These are phyloP conservation scores for Sarocladiaceae sp. DNA, from an alignment of 2,329 filamentous ascomycete genomes.

Conservation along the genomic window DNA sequence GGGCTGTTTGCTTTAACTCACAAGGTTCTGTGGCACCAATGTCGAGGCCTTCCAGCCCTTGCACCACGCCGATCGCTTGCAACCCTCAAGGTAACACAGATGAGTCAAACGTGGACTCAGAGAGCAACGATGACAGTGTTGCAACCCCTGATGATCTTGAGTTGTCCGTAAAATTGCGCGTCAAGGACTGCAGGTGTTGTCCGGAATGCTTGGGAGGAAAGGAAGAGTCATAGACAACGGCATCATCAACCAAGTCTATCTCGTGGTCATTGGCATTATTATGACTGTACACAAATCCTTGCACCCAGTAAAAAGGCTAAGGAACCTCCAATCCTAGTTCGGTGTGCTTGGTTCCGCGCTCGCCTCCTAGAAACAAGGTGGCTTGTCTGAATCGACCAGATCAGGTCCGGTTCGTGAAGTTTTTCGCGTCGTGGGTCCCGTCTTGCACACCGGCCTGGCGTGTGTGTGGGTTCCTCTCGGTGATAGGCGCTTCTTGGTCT, in stretches of 20 bases:
- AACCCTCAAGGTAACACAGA: neutral
- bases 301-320: neutral
- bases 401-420: constrained; percentile 1
- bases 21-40: neutral
- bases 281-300: neutral
- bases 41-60: neutral
- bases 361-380: neutral
- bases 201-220: neutral
- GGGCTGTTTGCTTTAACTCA: neutral
- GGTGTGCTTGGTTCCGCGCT: neutral
- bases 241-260: neutral
- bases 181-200: neutral
- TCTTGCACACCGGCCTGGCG: neutral
- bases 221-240: neutral
- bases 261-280: neutral
- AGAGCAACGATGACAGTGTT: neutral
- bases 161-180: neutral
- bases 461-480: neutral
- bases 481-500: neutral
- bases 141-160: neutral
- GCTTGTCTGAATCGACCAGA: too few relatives aligned
- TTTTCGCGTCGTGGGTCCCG: constrained; percentile 10
- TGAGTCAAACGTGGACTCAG: neutral
- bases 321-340: neutral
- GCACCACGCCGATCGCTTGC: constrained; percentile 3